Evolutionary conservation across 225 moss, liverwort and hornwort species (phyloP).

Genomic region (Sphagnum tenellum): DNA sequence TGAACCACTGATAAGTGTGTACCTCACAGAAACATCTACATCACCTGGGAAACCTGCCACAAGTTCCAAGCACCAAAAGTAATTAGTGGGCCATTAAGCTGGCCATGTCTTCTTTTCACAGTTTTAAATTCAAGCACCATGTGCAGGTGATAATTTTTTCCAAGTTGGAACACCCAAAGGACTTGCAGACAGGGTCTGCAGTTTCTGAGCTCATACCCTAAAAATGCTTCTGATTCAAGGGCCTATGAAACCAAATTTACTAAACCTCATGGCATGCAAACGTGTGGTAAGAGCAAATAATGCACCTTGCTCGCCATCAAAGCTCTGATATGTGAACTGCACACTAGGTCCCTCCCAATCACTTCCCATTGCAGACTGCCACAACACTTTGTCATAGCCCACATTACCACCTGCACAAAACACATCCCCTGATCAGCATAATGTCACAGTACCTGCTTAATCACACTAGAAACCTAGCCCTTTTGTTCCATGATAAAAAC

Average conservation of each 20-base stretch:
- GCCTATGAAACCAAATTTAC: background rate
- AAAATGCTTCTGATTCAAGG: background rate
- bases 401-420: conserved; percentile 44
- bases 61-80: no score
- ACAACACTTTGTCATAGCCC: conserved; percentile 91
- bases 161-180: no score
- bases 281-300: background rate
- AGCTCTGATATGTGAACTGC: conserved; percentile 70
- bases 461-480: background rate
- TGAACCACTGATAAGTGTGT: conserved; percentile 38
- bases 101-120: no score
- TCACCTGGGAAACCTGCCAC: conserved; percentile 74
- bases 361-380: conserved; percentile 41
- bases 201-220: no score
- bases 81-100: no score
- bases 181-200: no score
- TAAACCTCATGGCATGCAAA: background rate
- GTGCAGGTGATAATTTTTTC: no score
- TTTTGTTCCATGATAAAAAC: background rate
- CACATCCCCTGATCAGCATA: no score
- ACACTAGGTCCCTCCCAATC: conserved; percentile 56
- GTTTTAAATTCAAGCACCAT: no score
- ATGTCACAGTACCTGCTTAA: background rate
- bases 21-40: conserved; percentile 60
- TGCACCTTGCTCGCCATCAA: conserved; percentile 84